Conservation (phyloP, 805 yeast species). For the Teunomyces cretensis region DNA sequence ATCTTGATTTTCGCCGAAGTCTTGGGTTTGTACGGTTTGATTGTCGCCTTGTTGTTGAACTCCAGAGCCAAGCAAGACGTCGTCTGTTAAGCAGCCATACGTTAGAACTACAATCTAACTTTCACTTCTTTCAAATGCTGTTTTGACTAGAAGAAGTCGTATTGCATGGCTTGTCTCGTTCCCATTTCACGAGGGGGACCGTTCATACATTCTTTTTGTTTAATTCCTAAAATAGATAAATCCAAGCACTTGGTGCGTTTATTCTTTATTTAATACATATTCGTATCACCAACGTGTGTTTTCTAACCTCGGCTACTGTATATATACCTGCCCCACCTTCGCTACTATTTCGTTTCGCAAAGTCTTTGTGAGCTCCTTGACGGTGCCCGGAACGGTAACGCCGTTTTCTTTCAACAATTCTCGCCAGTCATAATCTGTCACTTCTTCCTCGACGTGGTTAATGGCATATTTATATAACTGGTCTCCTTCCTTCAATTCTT, state of each 20-base stretch:
- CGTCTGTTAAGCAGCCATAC: constrained; percentile 52
- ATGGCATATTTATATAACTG: constrained; percentile 32
- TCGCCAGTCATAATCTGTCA: constrained; percentile 39
- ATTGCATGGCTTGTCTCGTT: constrained; percentile 4
- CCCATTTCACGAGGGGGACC: background rate
- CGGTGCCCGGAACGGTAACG: constrained; percentile 22
- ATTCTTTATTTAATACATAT: constrained; percentile 3
- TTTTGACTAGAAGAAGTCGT: constrained; percentile 5
- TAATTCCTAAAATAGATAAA: constrained; percentile 4
- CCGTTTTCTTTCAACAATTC: constrained; percentile 15
- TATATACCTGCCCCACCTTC: constrained; percentile 36
- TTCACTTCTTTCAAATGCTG: constrained; percentile 6
- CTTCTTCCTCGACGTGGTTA: constrained; percentile 16
- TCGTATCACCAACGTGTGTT: background rate
- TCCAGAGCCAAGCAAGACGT: constrained; percentile 96
- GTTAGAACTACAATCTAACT: background rate
- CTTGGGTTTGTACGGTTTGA: constrained; percentile 95
- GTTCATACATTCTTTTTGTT: constrained; percentile 4
- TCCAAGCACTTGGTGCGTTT: background rate
- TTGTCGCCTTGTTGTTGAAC: constrained; percentile 96
- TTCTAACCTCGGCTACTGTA: constrained; percentile 10
- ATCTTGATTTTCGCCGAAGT: constrained; percentile 99
- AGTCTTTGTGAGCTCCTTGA: constrained; percentile 22
- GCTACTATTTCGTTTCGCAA: constrained; percentile 33
- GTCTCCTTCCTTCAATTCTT: constrained; percentile 29